Percentiles rank a stretch among this genome's conserved stretches.
phyloP scores from a whole-genome alignment of 495 filamentous ascomycete species.

The Daldinia grandis region DNA sequence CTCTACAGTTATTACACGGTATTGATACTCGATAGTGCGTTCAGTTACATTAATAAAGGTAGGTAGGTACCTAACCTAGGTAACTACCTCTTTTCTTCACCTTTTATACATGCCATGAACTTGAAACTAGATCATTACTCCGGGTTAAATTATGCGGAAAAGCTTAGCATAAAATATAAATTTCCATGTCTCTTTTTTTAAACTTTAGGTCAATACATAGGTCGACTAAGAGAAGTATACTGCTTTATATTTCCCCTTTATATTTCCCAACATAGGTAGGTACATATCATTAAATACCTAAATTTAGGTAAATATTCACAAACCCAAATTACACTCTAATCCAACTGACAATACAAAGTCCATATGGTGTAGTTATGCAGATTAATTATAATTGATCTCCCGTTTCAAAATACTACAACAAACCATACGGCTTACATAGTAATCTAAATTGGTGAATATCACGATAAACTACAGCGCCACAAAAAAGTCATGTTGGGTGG shows the following conservation, averaged over 20 bases:
- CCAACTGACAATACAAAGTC: neutral
- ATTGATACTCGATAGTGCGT: neutral
- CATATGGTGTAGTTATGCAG: neutral
- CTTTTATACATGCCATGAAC: neutral
- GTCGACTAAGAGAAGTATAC: too few species aligned
- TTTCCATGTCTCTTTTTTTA: neutral
- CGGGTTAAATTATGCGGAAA: neutral
- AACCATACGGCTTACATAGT: neutral
- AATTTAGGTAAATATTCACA: too few species aligned
- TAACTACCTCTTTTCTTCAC: neutral
- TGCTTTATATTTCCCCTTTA: too few species aligned
- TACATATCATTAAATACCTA: too few species aligned
- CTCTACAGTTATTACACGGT: neutral
- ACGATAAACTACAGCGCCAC: slow-evolving; percentile 13
- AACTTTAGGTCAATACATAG: too few species aligned
- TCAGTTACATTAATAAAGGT: neutral
- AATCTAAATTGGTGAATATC: slow-evolving; percentile 14
- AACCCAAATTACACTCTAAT: too few species aligned
- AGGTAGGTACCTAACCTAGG: too few species aligned
- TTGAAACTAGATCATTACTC: neutral
- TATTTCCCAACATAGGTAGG: too few species aligned
- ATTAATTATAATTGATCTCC: neutral
- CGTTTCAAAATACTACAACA: neutral
- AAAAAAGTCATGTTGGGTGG: slow-evolving; percentile 11
- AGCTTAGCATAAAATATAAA: neutral